phyloP scores from a whole-genome alignment of 2,329 filamentous ascomycete species.

The Neonectria coccinea region DNA sequence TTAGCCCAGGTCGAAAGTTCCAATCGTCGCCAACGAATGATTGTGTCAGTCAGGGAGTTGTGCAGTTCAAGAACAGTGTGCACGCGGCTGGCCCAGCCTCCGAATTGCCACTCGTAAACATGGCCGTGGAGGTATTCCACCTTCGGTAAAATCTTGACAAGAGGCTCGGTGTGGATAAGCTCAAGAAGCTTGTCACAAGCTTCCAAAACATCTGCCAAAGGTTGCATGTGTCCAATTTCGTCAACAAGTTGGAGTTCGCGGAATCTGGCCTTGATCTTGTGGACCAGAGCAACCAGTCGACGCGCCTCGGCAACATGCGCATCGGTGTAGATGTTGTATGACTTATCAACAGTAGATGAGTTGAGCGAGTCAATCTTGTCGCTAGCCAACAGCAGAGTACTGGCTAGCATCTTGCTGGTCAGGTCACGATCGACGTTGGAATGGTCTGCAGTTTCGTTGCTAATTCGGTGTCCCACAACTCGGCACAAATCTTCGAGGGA shows the following conservation, averaged over 20 bases:
- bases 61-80: constrained; percentile 78
- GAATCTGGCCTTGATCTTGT: constrained; percentile 79
- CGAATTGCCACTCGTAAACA: constrained; percentile 93
- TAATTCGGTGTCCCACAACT: constrained; percentile 56
- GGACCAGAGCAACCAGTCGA: constrained; percentile 76
- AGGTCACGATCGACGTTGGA: constrained; percentile 50
- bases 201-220: constrained; percentile 78
- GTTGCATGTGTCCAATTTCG: constrained; percentile 79
- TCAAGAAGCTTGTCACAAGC: constrained; percentile 81
- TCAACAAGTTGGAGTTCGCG: constrained; percentile 74
- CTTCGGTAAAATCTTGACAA: constrained; percentile 87
- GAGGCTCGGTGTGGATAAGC: constrained; percentile 82
- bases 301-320: constrained; percentile 81
- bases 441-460: constrained; percentile 44
- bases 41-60: constrained; percentile 80
- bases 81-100: constrained; percentile 84
- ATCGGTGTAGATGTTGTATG: constrained; percentile 92
- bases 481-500: constrained; percentile 60
- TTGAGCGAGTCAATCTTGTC: constrained; percentile 64
- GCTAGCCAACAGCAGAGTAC: constrained; percentile 73
- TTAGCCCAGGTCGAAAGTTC: constrained; percentile 94
- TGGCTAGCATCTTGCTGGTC: constrained; percentile 71
- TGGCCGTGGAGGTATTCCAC: constrained; percentile 88
- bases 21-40: constrained; percentile 90
- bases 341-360: constrained; percentile 52